These are phyloP conservation scores for Yamadazyma ubonensis DNA, from an alignment of 805 yeast genomes.

Conservation along the genomic window DNA sequence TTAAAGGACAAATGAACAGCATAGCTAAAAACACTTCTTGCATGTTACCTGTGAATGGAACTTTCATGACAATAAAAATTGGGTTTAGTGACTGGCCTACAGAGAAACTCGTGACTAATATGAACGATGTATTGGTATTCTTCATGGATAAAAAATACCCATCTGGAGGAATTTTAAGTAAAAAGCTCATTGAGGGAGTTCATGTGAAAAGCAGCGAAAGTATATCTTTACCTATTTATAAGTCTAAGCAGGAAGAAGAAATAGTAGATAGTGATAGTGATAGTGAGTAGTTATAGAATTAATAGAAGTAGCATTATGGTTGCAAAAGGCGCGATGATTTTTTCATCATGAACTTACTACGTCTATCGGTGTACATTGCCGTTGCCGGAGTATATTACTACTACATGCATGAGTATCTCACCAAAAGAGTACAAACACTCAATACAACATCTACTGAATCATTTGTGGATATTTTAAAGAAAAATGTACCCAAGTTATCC, in stretches of 20 bases:
- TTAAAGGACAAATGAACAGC: conserved; percentile 61
- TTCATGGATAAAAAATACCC: conserved; percentile 49
- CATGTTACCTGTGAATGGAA: conserved; percentile 59
- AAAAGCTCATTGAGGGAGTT: conserved; percentile 47
- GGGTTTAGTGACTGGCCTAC: conserved; percentile 53
- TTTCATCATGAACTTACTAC: conserved; percentile 16
- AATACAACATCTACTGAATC: too few species aligned
- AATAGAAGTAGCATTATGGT: background rate
- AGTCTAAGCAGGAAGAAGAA: conserved; percentile 1
- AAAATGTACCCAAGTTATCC: conserved; percentile 24
- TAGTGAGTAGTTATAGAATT: background rate
- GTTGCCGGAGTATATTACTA: conserved; percentile 6
- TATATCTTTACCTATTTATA: conserved; percentile 56
- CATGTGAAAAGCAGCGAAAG: conserved; percentile 68
- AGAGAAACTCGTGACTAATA: conserved; percentile 48
- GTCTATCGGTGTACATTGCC: conserved; percentile 6
- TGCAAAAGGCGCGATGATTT: background rate
- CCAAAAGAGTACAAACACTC: too few species aligned
- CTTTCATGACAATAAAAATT: conserved; percentile 56
- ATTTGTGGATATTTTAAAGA: conserved; percentile 1
- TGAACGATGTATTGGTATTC: conserved; percentile 49
- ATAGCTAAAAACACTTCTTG: conserved; percentile 63
- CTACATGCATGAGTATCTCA: background rate
- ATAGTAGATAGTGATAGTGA: conserved; percentile 3
- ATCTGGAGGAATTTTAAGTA: conserved; percentile 55